Conservation (phyloP, 257 asterid species). For the Craterostigma plantagineum region DNA sequence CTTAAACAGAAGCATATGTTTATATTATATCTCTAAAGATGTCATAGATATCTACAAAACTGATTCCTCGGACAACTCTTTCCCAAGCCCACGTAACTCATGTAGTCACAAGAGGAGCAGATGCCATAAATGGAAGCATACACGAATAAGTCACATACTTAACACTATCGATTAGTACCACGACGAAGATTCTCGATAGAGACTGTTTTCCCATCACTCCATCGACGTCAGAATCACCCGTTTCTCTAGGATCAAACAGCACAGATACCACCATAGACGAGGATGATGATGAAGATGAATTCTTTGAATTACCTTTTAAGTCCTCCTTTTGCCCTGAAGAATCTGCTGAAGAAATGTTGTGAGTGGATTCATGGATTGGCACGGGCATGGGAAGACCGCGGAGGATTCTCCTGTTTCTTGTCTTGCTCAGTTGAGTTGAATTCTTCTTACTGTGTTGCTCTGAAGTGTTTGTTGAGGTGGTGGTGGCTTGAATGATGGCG, state of each 20-base stretch:
- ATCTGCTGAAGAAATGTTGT: constrained; percentile 39
- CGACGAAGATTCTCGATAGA: constrained; percentile 66
- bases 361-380: constrained; percentile 33
- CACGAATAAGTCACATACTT: constrained; percentile 94
- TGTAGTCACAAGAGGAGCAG: constrained; percentile 41
- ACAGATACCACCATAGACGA: constrained; percentile 94
- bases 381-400: constrained; percentile 14
- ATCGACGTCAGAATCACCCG: constrained; percentile 53
- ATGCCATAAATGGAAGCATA: constrained; percentile 75
- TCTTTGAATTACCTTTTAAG: constrained; percentile 20
- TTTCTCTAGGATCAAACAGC: constrained; percentile 87
- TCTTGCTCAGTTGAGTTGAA: constrained; percentile 27
- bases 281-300: constrained; percentile 21
- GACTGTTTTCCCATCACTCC: constrained; percentile 67
- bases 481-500: constrained; percentile 50
- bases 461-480: constrained; percentile 30
- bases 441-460: constrained; percentile 26
- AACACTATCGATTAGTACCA: constrained; percentile 73
- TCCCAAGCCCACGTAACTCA: constrained; percentile 16
- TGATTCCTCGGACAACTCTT: constrained; percentile 8
- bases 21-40: no score
- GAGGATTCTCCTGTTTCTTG: constrained; percentile 62
- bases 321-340: constrained; percentile 21
- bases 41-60: constrained; percentile 43
- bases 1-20: no score